These are phyloP conservation scores for Fraxinus greggii DNA, from an alignment of 305 asterid genomes.

Conservation along the genomic window DNA sequence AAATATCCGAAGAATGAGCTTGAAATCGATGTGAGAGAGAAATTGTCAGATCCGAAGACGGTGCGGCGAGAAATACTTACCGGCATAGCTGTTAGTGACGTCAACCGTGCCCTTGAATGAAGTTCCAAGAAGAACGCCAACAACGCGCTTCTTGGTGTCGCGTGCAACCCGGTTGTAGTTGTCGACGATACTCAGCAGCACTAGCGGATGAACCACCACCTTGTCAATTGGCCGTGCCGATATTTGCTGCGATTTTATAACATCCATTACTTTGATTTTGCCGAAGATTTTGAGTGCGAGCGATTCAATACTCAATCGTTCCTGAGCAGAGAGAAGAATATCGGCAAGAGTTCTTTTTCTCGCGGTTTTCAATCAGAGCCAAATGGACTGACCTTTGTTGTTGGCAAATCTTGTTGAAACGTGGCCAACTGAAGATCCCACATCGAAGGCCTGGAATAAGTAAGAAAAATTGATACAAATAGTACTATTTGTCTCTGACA, in stretches of 20 bases:
- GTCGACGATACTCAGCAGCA: conserved; percentile 83
- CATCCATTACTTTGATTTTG: conserved; percentile 54
- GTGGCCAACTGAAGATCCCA: not conserved
- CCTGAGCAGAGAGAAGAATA: conserved; percentile 8
- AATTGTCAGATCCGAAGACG: conserved; percentile 40
- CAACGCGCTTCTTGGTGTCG: conserved; percentile 77
- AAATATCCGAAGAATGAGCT: not conserved
- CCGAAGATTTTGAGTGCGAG: not conserved
- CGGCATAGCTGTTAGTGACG: conserved; percentile 90
- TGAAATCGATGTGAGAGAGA: not conserved
- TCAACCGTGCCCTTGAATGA: conserved; percentile 85
- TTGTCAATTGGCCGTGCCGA: conserved; percentile 69
- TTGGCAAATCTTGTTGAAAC: not conserved
- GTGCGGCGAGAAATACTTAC: conserved; percentile 28
- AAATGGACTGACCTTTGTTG: not conserved
- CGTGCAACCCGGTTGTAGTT: conserved; percentile 89
- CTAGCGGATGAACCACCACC: conserved; percentile 91
- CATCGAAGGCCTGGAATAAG: not conserved
- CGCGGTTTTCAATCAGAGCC: not conserved
- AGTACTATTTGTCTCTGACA: not conserved
- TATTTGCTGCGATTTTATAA: conserved; percentile 82
- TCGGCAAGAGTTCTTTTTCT: not conserved
- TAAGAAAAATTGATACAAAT: not conserved
- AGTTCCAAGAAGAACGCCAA: conserved; percentile 81
- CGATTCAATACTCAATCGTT: not conserved